Evolutionary conservation across 106 monocot genomes (phyloP), one percentile per base, ranked within the genome.

Genomic region (Acorus calamus): DNA sequence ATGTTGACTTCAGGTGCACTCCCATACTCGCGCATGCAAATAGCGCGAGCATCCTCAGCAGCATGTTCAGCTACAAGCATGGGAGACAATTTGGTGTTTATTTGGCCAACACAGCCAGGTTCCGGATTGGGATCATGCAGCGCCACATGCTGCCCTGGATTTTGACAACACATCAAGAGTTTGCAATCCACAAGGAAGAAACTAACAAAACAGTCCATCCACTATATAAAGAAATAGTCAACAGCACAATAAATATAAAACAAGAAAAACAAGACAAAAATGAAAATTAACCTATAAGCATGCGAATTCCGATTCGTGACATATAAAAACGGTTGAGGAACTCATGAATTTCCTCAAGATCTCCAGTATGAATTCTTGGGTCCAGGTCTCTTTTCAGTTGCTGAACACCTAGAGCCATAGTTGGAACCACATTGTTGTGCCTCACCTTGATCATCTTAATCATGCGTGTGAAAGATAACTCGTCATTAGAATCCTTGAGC

Each of bases 311-410:
- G 66, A 96, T 91, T 63, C 90, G 82, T 10, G 96, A 85, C 87
- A 96, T 61, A 76, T 96, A 96, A 74, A 96, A 96, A 1, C 96
- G 82, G 55, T 96, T 87, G 63, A 96, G 87, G 73, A 96, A 96
- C 52, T 85, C 73, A 70, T 90, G 87, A 42, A 91, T 88, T 66
- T 90, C 90, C 28, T 81, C 80, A 1, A 96, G 60, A 59, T 80
- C 87, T 55, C 51, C 47, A 13, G 74, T 69, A 2, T 58, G 59
- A 56, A 85, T 52, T 41, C 67, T 77, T 6, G 78, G 78, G 13
- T 78, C 11, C 72, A 83, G 55, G 48, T 85, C 87, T 8, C 82
- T 85, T 62, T 88, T 96, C 55, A 96, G 73, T 66, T 96, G 91
- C 4, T 84, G 85, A 11, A 96, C 85, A 52, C 96, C 96, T 65